These are phyloP conservation scores for Blumeria hordei DNA, from an alignment of 2,329 filamentous ascomycete species.

Conservation along the genomic window DNA sequence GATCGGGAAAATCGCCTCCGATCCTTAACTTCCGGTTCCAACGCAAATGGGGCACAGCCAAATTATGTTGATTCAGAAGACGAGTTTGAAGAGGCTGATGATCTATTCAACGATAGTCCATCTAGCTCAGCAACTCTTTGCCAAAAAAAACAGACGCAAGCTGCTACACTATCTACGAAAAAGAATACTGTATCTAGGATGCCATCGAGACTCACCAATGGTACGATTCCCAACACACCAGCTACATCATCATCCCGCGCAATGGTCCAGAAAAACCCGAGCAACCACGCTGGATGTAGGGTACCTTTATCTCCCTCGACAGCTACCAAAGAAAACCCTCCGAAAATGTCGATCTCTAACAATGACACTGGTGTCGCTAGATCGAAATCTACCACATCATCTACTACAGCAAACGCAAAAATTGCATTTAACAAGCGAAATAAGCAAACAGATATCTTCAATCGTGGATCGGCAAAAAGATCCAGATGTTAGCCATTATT, in stretches of 20 bases:
- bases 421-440: not conserved
- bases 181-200: not conserved
- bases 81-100: not conserved
- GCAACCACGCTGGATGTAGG: not conserved
- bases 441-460: constrained; percentile 1
- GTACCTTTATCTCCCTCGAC: not conserved
- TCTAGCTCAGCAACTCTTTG: not conserved
- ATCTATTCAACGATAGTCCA: not conserved
- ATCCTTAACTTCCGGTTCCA: constrained; percentile 3
- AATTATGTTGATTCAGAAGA: not conserved
- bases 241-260: not conserved
- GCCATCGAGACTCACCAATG: not conserved
- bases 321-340: not conserved
- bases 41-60: not conserved
- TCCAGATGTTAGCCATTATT: not conserved
- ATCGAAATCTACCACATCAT: not conserved
- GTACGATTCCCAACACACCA: not conserved
- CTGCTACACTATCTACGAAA: not conserved
- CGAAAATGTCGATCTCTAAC: not conserved
- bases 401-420: not conserved
- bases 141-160: not conserved
- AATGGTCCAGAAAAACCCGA: not conserved
- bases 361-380: not conserved
- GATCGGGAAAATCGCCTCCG: constrained; percentile 16
- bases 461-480: not conserved